Base-by-base conservation (phyloP, 768 basidiomycete genomes). In the Exsudoporus frostii region DNA sequence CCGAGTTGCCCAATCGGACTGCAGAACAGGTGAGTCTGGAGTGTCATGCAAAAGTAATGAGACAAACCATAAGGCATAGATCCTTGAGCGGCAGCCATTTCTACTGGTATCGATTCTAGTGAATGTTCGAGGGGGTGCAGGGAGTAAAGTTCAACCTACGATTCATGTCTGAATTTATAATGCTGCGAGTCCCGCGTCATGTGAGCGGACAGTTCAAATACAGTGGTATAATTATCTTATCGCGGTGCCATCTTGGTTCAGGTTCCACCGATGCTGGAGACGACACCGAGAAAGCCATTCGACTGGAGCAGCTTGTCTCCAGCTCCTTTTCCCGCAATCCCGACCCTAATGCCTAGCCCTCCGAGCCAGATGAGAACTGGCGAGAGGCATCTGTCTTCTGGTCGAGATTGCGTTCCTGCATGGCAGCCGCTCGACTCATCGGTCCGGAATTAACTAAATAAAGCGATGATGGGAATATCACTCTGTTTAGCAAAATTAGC, bases 11-110 rank as follows among this genome's bases (percentile, higher is more conserved):
- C 53, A 54, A 27, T 38, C 53, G 51, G 36, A 54, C 53, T 54
- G 50, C n/a, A 11, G 8, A 30, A 41, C 17, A 14, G 5, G 33
- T 54, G 45, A 38, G 45, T 20, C 14, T 44, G 5, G 13, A 36
- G 44, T 37, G 17, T 7, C 8, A 42, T 33, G 22, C 10, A 9
- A 19, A 22, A 7, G 20, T 7, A n/a, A 10, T 33, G n/a, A 29
- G 32, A 51, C 45, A 17, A 43, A 59, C 58, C 58, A 42, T 59
- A 60, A 22, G 57, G 53, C 57, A 60, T 60, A 22, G 53, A 51
- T 33, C 33, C 51, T 39, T 55, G 57, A 15, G 41, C 9, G 29
- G 39, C 3, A 10, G 48, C 17, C 57, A 59, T 60, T 30, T 41
- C 24, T 54, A 33, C 29, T 42, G 20, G 29, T 48, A 43, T 27